phyloP scores from a whole-genome alignment of 768 basidiomycete genomes.

The Porphyrellus cyaneotinctus region DNA sequence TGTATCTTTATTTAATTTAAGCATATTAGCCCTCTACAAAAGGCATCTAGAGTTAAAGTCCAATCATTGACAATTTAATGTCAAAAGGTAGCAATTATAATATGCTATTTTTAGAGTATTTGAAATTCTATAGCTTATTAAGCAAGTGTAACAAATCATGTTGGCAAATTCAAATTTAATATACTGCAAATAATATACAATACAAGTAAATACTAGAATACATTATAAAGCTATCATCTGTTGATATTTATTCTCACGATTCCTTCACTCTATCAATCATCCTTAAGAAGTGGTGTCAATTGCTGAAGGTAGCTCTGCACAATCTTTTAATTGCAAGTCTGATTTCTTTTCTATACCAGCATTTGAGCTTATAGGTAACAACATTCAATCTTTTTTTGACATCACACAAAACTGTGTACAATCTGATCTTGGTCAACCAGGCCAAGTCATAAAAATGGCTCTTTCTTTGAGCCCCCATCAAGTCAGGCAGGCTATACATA shows the following conservation, averaged over 20 bases:
- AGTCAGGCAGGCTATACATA: neutral
- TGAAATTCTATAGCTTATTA: too few species aligned
- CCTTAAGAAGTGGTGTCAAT: neutral
- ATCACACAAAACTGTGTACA: neutral
- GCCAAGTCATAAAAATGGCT: conserved; percentile 11
- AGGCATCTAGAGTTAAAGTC: too few species aligned
- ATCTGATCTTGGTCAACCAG: neutral
- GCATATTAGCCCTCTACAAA: too few species aligned
- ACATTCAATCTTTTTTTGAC: neutral
- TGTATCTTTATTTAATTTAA: too few species aligned
- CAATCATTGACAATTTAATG: too few species aligned
- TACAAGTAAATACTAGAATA: conserved; percentile 14
- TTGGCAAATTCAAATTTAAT: too few species aligned
- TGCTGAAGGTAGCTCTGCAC: neutral
- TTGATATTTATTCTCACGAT: neutral
- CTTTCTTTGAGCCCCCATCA: conserved; percentile 17
- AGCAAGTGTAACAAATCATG: too few species aligned
- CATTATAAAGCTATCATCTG: neutral
- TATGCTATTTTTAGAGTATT: too few species aligned
- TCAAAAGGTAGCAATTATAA: too few species aligned
- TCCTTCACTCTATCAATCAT: neutral
- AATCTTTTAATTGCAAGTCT: neutral
- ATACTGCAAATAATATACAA: conserved; percentile 12
- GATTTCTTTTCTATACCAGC: neutral
- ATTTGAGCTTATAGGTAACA: neutral